A percentile compares a stretch with the other conserved stretches of the same genome.
phyloP scores from a whole-genome alignment of 2,329 filamentous ascomycete genomes.

The Thielaviopsis populi region DNA sequence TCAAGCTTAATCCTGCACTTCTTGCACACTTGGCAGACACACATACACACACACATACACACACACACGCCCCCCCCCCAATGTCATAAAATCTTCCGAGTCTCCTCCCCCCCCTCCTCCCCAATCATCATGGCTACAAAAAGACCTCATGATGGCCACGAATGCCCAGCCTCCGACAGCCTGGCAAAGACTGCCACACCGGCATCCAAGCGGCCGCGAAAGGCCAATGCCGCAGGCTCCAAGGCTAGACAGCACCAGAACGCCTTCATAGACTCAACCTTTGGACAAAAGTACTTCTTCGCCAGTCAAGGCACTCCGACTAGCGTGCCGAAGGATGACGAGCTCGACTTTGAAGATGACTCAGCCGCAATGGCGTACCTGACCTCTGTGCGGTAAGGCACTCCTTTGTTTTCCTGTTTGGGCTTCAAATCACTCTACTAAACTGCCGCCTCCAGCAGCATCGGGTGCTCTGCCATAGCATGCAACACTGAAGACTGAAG shows the following conservation, averaged over 20 bases:
- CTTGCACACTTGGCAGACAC: background rate
- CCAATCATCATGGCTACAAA: constrained; percentile 9
- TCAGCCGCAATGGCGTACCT: constrained; percentile 56
- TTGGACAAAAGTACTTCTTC: constrained; percentile 59
- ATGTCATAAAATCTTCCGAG: background rate
- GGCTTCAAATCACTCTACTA: background rate
- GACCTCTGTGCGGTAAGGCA: constrained; percentile 50
- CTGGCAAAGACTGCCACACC: background rate
- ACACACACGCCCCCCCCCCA: background rate
- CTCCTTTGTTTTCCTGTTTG: background rate
- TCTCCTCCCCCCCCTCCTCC: background rate
- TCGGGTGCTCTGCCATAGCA: too few relatives aligned
- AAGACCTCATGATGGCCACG: constrained; percentile 3
- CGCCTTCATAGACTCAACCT: constrained; percentile 44
- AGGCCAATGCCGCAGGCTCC: constrained; percentile 24
- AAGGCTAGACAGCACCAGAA: constrained; percentile 30
- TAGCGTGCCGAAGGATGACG: constrained; percentile 35
- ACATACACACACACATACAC: background rate
- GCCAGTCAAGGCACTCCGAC: constrained; percentile 41
- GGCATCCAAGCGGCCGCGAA: constrained; percentile 9
- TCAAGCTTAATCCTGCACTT: background rate
- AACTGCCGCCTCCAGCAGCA: background rate
- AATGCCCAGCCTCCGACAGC: background rate
- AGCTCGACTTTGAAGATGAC: constrained; percentile 52
- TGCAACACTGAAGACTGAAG: too few relatives aligned